phyloP scores from a whole-genome alignment of 192 early-diverging fungal genomes.

The Pilobolus umbonatus region DNA sequence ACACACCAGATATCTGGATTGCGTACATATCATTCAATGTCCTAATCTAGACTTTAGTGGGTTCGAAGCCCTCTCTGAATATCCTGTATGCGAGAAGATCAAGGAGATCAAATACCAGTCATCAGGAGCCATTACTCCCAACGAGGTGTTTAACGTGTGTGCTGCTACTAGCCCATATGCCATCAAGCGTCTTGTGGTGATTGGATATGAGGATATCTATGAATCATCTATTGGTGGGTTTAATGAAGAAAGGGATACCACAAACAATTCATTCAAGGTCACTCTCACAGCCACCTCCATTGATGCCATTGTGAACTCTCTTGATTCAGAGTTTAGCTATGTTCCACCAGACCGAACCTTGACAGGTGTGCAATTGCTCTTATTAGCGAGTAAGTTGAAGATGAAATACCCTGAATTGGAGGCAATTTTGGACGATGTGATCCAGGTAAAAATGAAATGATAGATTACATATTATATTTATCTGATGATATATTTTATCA shows the following conservation, averaged over 20 bases:
- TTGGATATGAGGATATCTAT: background rate
- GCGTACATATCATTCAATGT: background rate
- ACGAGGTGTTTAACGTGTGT: background rate
- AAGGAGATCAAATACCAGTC: background rate
- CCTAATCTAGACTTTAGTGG: background rate
- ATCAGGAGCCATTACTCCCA: constrained; percentile 1
- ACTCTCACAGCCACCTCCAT: background rate
- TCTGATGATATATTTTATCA: no score
- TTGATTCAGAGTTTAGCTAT: background rate
- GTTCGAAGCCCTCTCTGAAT: background rate
- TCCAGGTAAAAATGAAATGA: no score
- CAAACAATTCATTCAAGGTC: background rate
- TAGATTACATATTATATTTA: no score
- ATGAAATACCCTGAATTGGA: background rate
- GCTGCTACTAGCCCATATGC: no score
- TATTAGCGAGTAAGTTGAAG: background rate
- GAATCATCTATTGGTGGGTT: background rate
- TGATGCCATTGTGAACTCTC: background rate
- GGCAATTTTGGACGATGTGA: no score
- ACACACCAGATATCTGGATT: background rate
- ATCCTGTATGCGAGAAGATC: background rate
- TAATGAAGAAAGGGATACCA: background rate
- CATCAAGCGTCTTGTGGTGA: background rate
- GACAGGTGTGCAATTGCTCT: background rate
- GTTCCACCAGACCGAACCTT: background rate